phyloP scores from a whole-genome alignment of 768 basidiomycete species.

The Tubosaeta brunneosetosa region DNA sequence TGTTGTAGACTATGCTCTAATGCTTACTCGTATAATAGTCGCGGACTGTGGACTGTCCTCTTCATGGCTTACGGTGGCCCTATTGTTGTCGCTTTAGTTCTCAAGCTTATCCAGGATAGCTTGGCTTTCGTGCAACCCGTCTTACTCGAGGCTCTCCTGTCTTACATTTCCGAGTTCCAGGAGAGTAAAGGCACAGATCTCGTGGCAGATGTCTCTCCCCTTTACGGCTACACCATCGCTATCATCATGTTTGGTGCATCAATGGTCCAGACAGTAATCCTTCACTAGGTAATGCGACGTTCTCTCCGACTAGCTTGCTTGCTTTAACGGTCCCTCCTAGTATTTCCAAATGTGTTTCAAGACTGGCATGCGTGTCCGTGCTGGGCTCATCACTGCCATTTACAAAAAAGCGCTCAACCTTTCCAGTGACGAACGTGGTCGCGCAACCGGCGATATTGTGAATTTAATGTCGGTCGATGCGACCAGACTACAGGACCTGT shows the following conservation, averaged over 20 bases:
- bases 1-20: background rate
- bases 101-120: constrained; percentile 76
- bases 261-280: constrained; percentile 65
- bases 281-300: constrained; percentile 63
- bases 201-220: constrained; percentile 28
- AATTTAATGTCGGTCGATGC: constrained; percentile 92
- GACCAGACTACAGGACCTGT: constrained; percentile 72
- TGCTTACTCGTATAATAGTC: constrained; percentile 30
- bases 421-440: constrained; percentile 77
- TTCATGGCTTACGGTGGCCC: constrained; percentile 76
- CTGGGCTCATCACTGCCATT: constrained; percentile 80
- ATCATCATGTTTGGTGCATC: constrained; percentile 77
- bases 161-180: constrained; percentile 80
- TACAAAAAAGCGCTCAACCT: constrained; percentile 85
- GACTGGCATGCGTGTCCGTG: constrained; percentile 91
- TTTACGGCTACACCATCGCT: constrained; percentile 76
- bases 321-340: constrained; percentile 30
- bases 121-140: constrained; percentile 87
- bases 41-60: constrained; percentile 68
- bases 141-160: constrained; percentile 71
- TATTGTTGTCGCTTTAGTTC: constrained; percentile 52
- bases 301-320: background rate
- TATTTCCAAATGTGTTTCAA: constrained; percentile 84
- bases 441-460: constrained; percentile 88
- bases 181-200: constrained; percentile 32